Conservation (phyloP, 2,329 filamentous ascomycete species). For the Daldinia sp. region DNA sequence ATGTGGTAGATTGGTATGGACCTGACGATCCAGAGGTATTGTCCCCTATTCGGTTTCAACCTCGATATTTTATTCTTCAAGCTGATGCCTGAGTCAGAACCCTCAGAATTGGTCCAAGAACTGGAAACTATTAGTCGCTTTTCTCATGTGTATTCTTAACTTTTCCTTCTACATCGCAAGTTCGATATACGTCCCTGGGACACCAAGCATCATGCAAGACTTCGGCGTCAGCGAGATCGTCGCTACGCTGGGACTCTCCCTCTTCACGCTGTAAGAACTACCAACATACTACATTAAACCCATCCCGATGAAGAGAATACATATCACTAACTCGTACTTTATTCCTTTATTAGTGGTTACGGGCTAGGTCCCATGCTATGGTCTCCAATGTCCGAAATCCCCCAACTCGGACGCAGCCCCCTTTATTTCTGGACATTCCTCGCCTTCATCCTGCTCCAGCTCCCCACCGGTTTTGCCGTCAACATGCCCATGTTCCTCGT, state of each 20-base stretch:
- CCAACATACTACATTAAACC: background rate
- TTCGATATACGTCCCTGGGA: conserved; percentile 45
- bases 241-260: conserved; percentile 46
- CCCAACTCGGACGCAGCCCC: conserved; percentile 67
- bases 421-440: conserved; percentile 68
- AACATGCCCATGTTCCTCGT: conserved; percentile 67
- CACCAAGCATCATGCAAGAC: conserved; percentile 34
- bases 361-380: conserved; percentile 64
- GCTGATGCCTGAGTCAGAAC: conserved; percentile 40
- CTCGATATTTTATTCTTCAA: background rate
- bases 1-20: conserved; percentile 4
- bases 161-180: conserved; percentile 48
- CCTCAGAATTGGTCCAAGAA: conserved; percentile 54
- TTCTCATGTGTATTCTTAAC: conserved; percentile 47
- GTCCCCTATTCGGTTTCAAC: background rate
- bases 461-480: conserved; percentile 65
- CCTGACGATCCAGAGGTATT: conserved; percentile 6
- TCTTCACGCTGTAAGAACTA: conserved; percentile 41
- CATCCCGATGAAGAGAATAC: background rate
- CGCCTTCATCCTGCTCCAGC: conserved; percentile 67
- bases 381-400: conserved; percentile 69
- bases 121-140: conserved; percentile 54
- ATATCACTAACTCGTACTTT: background rate
- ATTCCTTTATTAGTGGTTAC: conserved; percentile 32
- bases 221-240: conserved; percentile 41